A percentile compares a stretch with the other conserved stretches of the same genome.
These are phyloP conservation scores for Heterobasidion irregulare DNA, from an alignment of 1,284 basidiomycete genomes.

Conservation along the genomic window DNA sequence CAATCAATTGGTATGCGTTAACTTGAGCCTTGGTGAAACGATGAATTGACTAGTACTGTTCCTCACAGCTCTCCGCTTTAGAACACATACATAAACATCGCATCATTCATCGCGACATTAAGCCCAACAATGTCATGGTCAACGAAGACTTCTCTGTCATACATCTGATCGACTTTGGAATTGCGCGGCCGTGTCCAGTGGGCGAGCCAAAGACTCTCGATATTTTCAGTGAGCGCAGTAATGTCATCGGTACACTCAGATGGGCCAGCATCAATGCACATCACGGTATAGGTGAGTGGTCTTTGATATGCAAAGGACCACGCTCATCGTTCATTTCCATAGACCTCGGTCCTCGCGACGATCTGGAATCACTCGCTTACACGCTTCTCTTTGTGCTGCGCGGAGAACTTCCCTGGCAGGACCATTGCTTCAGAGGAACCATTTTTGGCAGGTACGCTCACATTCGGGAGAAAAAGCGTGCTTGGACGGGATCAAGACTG, in stretches of 20 bases:
- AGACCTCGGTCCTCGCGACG: slow-evolving; percentile 37
- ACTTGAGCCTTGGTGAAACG: neutral
- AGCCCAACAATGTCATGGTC: slow-evolving; percentile 36
- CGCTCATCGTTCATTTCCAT: slow-evolving; percentile 42
- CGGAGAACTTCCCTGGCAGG: slow-evolving; percentile 37
- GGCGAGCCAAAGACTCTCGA: neutral
- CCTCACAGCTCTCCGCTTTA: slow-evolving; percentile 2
- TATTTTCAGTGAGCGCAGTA: too few species aligned
- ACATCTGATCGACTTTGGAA: neutral
- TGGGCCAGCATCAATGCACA: slow-evolving; percentile 37
- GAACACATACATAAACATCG: slow-evolving; percentile 20
- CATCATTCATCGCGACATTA: slow-evolving; percentile 39
- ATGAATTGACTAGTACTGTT: neutral
- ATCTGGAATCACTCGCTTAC: slow-evolving; percentile 44
- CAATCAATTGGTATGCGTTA: neutral
- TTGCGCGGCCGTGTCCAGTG: neutral
- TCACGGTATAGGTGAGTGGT: slow-evolving; percentile 40
- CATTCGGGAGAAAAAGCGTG: neutral
- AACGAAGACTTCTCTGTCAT: neutral
- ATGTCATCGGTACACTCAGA: slow-evolving; percentile 2
- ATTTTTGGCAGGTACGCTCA: neutral
- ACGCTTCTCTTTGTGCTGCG: slow-evolving; percentile 46
- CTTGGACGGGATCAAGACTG: neutral
- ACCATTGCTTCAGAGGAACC: too few species aligned
- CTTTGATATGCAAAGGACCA: slow-evolving; percentile 41